phyloP scores from a whole-genome alignment of 495 filamentous ascomycete species.

The Trichocladium antarcticum region DNA sequence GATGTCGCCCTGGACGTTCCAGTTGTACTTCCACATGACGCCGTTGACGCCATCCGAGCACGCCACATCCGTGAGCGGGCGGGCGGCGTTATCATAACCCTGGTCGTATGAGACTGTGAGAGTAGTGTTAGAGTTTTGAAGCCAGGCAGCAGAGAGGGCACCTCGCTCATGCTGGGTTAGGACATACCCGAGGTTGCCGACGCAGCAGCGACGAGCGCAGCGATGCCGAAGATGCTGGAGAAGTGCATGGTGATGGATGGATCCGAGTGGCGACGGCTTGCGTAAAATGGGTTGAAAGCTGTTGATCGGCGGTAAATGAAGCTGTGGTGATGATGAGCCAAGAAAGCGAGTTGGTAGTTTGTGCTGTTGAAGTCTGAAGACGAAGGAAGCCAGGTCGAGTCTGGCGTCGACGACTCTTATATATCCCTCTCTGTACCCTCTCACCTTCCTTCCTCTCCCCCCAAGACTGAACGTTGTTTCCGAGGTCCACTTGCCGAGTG shows the following conservation, averaged over 20 bases:
- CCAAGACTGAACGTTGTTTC: background rate
- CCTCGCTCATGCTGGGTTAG: background rate
- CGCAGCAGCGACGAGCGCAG: conserved; percentile 27
- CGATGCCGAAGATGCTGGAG: conserved; percentile 31
- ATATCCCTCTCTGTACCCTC: background rate
- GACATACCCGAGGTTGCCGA: conserved; percentile 28
- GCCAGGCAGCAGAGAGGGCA: no score
- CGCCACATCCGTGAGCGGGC: conserved; percentile 37
- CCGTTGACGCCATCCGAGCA: conserved; percentile 53
- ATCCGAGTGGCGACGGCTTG: background rate
- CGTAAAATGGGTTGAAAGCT: background rate
- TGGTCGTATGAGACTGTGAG: conserved; percentile 43
- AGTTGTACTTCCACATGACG: conserved; percentile 43
- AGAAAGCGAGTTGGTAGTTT: background rate
- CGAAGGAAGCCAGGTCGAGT: background rate
- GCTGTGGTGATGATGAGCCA: conserved; percentile 1
- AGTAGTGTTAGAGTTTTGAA: background rate
- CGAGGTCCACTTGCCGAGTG: background rate
- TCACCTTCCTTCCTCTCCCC: background rate
- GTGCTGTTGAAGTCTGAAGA: no score
- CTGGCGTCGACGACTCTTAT: background rate
- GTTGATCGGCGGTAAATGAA: no score
- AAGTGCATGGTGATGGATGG: conserved; percentile 40
- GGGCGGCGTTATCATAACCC: conserved; percentile 43
- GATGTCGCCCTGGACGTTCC: conserved; percentile 37